A percentile compares a stretch with the other conserved stretches of the same genome.
phyloP scores from a whole-genome alignment of 2,329 filamentous ascomycete genomes.

The Fusarium longipes region DNA sequence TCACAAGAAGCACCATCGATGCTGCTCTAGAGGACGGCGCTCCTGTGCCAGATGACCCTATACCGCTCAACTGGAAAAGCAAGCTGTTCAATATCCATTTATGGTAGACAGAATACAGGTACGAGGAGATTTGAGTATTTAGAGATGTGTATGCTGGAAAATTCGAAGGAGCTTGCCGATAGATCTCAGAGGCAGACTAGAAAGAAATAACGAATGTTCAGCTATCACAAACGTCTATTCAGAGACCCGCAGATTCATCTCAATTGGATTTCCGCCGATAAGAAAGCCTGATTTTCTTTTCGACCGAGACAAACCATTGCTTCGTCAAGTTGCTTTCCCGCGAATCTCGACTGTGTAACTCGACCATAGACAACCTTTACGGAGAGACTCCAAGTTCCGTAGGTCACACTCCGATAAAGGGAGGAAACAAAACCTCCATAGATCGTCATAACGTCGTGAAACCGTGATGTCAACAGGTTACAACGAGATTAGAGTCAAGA shows the following conservation, averaged over 20 bases:
- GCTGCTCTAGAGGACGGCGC: background rate
- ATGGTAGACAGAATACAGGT: background rate
- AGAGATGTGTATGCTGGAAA: background rate
- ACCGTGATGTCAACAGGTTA: constrained; percentile 55
- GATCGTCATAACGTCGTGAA: constrained; percentile 50
- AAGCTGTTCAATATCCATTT: background rate
- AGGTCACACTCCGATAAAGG: constrained; percentile 65
- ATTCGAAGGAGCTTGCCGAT: background rate
- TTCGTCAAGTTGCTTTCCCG: constrained; percentile 64
- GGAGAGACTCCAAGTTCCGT: constrained; percentile 68
- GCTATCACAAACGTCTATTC: background rate
- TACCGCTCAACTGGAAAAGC: background rate
- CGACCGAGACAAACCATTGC: background rate
- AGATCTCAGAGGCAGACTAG: background rate
- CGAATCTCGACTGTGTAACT: constrained; percentile 69
- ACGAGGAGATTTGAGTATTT: too few relatives aligned
- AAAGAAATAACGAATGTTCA: background rate
- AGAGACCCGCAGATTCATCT: too few relatives aligned
- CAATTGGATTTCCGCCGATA: background rate
- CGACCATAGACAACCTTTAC: constrained; percentile 67
- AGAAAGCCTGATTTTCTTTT: background rate
- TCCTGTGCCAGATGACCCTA: background rate
- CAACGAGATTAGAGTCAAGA: constrained; percentile 52
- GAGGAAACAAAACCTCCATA: constrained; percentile 53
- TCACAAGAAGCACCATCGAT: background rate